phyloP scores from a whole-genome alignment of 768 basidiomycete genomes.

The Melanogaster broomeanus region DNA sequence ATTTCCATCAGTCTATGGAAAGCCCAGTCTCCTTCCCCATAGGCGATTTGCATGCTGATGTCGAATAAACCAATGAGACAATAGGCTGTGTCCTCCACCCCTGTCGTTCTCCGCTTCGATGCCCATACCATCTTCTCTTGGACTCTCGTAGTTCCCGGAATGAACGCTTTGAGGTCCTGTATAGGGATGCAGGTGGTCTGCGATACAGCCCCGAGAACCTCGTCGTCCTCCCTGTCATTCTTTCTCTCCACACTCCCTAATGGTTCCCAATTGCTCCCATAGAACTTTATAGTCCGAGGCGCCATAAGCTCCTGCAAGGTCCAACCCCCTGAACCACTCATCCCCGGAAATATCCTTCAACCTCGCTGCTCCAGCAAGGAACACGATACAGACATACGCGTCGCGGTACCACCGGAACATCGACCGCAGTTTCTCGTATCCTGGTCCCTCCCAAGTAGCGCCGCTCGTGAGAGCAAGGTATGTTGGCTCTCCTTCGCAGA shows the following conservation, averaged over 20 bases:
- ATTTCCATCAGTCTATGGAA: not conserved
- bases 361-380: not conserved
- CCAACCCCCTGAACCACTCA: too few relatives aligned
- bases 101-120: not conserved
- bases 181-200: not conserved
- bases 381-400: conserved; percentile 5
- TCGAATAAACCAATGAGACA: not conserved
- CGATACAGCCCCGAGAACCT: not conserved
- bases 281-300: too few relatives aligned
- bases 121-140: not conserved
- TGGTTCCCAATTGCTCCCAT: too few relatives aligned
- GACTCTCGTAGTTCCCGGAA: too few relatives aligned
- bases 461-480: not conserved
- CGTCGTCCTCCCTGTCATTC: not conserved
- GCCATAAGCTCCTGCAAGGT: too few relatives aligned
- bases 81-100: not conserved
- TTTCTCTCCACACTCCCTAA: not conserved
- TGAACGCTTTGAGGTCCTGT: not conserved
- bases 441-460: not conserved
- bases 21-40: not conserved
- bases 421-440: conserved; percentile 1
- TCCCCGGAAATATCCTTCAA: not conserved
- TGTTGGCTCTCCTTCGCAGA: conserved; percentile 1
- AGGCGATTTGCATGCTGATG: not conserved
- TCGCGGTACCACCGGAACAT: conserved; percentile 14